Evolutionary conservation across 352 stramenopile genomes (phyloP).

Genomic region (Pythium folliculosum): DNA sequence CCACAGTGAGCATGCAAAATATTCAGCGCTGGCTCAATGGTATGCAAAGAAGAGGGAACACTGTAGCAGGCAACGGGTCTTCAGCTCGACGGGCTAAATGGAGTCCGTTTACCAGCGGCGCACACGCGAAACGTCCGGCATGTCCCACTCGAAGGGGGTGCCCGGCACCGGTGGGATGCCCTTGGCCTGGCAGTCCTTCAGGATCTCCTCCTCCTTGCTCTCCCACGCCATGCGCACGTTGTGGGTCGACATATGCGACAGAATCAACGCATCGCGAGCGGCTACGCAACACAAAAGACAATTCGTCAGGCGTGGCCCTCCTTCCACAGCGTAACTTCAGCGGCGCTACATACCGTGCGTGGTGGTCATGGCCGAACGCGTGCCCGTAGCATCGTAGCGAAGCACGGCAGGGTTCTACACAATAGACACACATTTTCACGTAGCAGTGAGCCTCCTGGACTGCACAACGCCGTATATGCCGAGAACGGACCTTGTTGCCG

Average conservation of each 20-base stretch:
- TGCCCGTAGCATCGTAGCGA: conserved; percentile 82
- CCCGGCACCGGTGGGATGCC: conserved; percentile 72
- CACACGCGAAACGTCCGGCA: conserved; percentile 59
- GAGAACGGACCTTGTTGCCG: conserved; percentile 64
- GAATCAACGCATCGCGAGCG: conserved; percentile 69
- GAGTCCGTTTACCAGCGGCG: conserved; percentile 64
- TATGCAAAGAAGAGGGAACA: too few relatives aligned
- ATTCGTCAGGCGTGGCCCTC: not conserved
- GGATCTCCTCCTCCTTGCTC: conserved; percentile 66
- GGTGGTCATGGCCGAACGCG: conserved; percentile 84
- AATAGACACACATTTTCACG: not conserved
- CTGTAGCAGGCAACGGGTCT: not conserved
- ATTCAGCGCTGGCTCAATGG: not conserved
- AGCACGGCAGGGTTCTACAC: conserved; percentile 71
- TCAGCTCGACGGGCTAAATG: not conserved
- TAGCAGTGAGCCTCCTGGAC: not conserved
- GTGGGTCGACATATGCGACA: conserved; percentile 70
- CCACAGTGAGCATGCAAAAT: not conserved
- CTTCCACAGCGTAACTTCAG: not conserved
- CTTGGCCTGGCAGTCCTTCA: conserved; percentile 73
- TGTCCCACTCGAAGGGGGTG: conserved; percentile 69
- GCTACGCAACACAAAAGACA: conserved; percentile 25
- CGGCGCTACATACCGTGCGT: conserved; percentile 52
- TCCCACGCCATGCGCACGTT: conserved; percentile 87
- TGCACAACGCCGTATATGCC: not conserved